Base-by-base conservation (phyloP, 306 rosid species). In the Cucumis hystrix region DNA sequence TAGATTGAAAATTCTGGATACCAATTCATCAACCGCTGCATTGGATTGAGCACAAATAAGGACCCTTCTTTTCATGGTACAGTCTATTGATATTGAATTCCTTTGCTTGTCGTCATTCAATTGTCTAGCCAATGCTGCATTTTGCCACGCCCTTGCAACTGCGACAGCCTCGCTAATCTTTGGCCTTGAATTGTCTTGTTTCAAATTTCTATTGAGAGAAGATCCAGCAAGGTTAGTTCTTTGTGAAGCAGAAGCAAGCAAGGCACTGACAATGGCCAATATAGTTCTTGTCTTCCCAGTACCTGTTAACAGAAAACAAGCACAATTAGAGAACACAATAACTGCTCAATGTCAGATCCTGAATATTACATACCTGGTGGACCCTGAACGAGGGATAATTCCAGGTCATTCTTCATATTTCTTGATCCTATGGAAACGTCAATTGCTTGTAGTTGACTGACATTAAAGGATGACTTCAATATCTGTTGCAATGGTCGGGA, bases 41-140 rank as follows among this genome's bases (percentile, higher is more conserved):
- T 95, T 95, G 67, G 98, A 95, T 84, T 95, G 98, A 82, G 98
- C 98, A 83, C 98, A 95, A 67, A 95, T 86, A 77, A 95, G 98
- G 69, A 95, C 88, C 85, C 98, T 95, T 76, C 87, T 82, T 84
- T 85, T 89, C 25, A 30, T 83, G 78, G 79, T 77, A 82, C 77
- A 85, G 60, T 89, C 97, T 37, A 54, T 51, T 76, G 85, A 77
- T 71, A 85, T 89, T 65, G 85, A 63, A 66, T 83, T 82, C 75
- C 79, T 82, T 82, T 87, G 87, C 69, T 49, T 85, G 80, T 91
- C 88, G 71, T 86, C 88, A 64, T 78, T 83, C 86, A 88, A 40
- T 73, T 92, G 96, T 83, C 86, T 89, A 62, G 98, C 97, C 87
- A 95, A 80, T 75, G 97, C 98, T 76, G 97, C 97, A 88, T 92